Evolutionary conservation across 2,329 filamentous ascomycete species (phyloP).

Genomic region (Aureobasidium sp.): DNA sequence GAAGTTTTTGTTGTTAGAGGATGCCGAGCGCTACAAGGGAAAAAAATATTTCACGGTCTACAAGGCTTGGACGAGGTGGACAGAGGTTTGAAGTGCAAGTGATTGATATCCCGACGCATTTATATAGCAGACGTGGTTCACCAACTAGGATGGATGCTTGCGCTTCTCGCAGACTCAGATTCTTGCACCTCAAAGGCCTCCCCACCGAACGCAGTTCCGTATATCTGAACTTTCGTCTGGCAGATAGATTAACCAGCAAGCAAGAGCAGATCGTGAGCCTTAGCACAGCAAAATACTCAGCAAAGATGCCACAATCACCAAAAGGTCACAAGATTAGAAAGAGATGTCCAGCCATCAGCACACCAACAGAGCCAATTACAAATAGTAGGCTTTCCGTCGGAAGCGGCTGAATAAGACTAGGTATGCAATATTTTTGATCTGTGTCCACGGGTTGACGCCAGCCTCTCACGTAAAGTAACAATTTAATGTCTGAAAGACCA

Average conservation of each 20-base stretch:
- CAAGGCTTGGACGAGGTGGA: background rate
- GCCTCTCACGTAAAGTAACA: constrained; percentile 17
- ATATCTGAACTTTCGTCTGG: background rate
- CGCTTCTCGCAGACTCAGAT: background rate
- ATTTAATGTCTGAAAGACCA: constrained; percentile 20
- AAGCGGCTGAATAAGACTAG: constrained; percentile 22
- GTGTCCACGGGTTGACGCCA: constrained; percentile 27
- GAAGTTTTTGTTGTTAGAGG: background rate
- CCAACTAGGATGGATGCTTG: background rate
- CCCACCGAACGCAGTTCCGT: background rate
- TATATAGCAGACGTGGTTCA: background rate
- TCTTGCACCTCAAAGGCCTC: background rate
- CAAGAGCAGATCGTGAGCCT: background rate
- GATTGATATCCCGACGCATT: background rate
- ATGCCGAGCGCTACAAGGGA: background rate
- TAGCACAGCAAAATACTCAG: background rate
- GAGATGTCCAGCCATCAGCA: constrained; percentile 26
- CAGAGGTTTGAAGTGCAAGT: background rate
- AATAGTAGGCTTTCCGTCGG: constrained; percentile 23
- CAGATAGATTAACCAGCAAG: background rate
- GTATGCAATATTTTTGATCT: constrained; percentile 28
- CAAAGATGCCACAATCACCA: background rate
- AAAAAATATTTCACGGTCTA: background rate
- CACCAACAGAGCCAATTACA: constrained; percentile 27
- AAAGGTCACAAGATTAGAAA: background rate